These are phyloP conservation scores for Botrytis hyacinthi DNA, from an alignment of 2,329 filamentous ascomycete species.

Conservation along the genomic window DNA sequence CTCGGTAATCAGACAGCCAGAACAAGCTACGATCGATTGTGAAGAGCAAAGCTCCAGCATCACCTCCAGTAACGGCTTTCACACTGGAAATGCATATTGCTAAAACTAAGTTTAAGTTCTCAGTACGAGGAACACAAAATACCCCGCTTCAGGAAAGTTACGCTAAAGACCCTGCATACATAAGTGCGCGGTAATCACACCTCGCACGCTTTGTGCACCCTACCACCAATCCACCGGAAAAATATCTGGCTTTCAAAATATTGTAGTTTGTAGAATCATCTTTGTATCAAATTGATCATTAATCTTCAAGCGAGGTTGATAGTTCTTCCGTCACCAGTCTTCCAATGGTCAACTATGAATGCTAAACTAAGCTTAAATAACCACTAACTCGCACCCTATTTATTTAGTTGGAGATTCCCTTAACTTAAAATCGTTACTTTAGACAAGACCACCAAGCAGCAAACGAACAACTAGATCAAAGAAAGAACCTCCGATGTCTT, in stretches of 20 bases:
- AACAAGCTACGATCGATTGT: not conserved
- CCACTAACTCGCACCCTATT: not conserved
- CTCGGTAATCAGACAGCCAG: not conserved
- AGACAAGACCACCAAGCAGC: not conserved
- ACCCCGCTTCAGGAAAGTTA: conserved; percentile 5
- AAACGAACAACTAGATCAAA: not conserved
- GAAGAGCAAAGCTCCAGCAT: not conserved
- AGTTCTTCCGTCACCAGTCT: not conserved
- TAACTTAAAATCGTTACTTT: not conserved
- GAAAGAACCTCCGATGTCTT: not conserved
- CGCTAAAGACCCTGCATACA: not conserved
- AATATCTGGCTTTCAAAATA: not conserved
- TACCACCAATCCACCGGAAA: not conserved
- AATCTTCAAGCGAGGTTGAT: not conserved
- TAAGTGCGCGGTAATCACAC: not conserved
- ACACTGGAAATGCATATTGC: not conserved
- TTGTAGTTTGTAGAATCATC: not conserved
- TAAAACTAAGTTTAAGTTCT: not conserved
- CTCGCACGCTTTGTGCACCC: not conserved
- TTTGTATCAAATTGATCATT: not conserved
- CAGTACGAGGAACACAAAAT: not conserved
- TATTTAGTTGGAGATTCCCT: not conserved
- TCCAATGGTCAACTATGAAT: not conserved
- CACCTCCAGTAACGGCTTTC: not conserved
- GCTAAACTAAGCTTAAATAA: not conserved